phyloP scores from a whole-genome alignment of 1,284 basidiomycete genomes.

The Gymnopus androsaceus region DNA sequence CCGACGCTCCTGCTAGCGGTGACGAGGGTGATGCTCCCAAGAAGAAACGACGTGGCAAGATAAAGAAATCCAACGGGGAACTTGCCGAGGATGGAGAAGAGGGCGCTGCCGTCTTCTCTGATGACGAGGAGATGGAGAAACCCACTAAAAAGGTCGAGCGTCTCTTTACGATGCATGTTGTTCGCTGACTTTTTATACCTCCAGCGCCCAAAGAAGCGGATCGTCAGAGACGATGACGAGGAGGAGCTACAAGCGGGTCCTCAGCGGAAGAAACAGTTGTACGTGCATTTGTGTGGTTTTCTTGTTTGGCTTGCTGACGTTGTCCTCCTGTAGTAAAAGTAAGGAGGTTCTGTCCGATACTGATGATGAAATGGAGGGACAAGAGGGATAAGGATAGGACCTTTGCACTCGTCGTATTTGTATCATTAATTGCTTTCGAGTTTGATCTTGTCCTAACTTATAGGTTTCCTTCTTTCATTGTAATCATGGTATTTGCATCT shows the following conservation, averaged over 20 bases:
- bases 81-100: slow-evolving; percentile 41
- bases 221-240: slow-evolving; percentile 76
- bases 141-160: slow-evolving; percentile 70
- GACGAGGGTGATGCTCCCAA: slow-evolving; percentile 44
- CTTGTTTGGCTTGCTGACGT: slow-evolving; percentile 18
- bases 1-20: slow-evolving; percentile 49
- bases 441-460: background rate
- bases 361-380: slow-evolving; percentile 58
- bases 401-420: background rate
- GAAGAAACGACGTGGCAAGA: slow-evolving; percentile 17
- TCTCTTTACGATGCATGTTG: background rate
- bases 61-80: slow-evolving; percentile 33
- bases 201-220: slow-evolving; percentile 69
- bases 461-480: background rate
- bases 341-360: slow-evolving; percentile 79
- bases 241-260: slow-evolving; percentile 50
- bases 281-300: slow-evolving; percentile 25
- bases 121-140: slow-evolving; percentile 65
- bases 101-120: slow-evolving; percentile 62
- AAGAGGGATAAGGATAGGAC: too few relatives aligned
- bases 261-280: slow-evolving; percentile 74
- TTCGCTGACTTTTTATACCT: slow-evolving; percentile 8
- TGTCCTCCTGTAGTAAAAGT: slow-evolving; percentile 59
- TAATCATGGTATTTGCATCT: background rate
- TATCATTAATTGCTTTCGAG: background rate